Base-by-base conservation (phyloP, 2,329 filamentous ascomycete species). In the Epichloe gansuensis region DNA sequence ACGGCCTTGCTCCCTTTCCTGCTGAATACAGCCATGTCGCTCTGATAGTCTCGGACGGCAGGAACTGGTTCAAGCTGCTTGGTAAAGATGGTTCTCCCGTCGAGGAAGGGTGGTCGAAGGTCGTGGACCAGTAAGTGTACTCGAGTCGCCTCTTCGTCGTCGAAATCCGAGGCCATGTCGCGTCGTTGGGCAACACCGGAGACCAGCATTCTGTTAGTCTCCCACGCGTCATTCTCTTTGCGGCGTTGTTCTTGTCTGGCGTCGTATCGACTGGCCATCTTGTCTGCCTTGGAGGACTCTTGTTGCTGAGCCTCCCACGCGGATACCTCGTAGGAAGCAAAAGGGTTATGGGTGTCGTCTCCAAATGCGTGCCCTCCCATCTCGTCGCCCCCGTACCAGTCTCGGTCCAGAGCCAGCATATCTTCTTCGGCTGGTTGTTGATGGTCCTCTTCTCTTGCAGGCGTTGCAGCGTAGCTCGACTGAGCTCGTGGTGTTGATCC, bases 11-110 rank as follows among this genome's bases (percentile, higher is more conserved):
- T 97, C 1, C 93, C 93, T 66, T 96, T 96, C 43, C 91, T 80
- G 70, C 89, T 95, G 61, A 97, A 97, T 1, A 98, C 90, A 1
- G 93, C 93, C 93, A 98, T 95, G 63, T 98, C 93, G 64, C 94
- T 98, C 68, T 97, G 91, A 27, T 87, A 84, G 65, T 98, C 93
- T 50, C 86, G 80, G 13, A 98, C 87, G 0, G 93, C 94, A 0
- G 91, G 89, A 1, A 98, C 87, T 0, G 93, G 94, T 54, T 98
- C 93, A 23, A 97, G 68, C 67, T 98, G 94, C 68, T 96, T 97
- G 3, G 93, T 98, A 66, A 98, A 98, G 53, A 98, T 86, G 21
- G 85, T 97, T 60, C 89, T 83, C 25, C 93, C 93, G 69, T 98
- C 91, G 47, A 98, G 72, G 63, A 98, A 98, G 0, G 93, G 94